Base-by-base conservation (phyloP, 2,329 filamentous ascomycete genomes). In the Capronia coronata region DNA sequence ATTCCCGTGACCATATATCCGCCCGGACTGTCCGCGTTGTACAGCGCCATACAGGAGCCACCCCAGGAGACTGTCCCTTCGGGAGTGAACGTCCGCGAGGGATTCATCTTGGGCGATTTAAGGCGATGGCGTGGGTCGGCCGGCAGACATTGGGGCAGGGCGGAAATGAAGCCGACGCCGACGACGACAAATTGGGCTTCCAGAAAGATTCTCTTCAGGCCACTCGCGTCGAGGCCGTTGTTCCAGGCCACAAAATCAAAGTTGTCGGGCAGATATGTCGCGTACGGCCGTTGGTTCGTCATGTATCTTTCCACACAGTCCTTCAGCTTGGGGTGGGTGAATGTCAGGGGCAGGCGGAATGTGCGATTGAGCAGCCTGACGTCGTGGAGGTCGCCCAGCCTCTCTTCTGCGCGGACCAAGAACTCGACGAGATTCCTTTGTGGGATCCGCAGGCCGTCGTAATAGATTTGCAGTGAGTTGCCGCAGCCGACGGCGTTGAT, bases 221-320 rank as follows among this genome's bases (percentile, higher is more conserved):
- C 43, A 9, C 32, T 14, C 6, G 22, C 16, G 3, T 57, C 62
- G 48, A 78, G 71, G 2, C 72, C 75, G 54, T 78, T 78, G 61
- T 75, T 77, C 51, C 70, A 71, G 1, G 74, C 73, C 5, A 69
- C 61, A 45, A 82, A 84, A 1, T 74, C 68, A 22, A 82, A 68
- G 50, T 82, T 83, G 53, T 78, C 76, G 0, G 80, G 80, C 0
- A 83, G 68, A 59, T 80, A 84, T 0, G 77, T 73, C 0, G 80
- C 80, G 37, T 78, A 72, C 0, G 75, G 71, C 2, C 80, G 74
- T 54, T 81, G 78, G 0, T 78, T 82, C 14, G 75, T 75, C 60
- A 75, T 75, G 63, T 84, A 84, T 2, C 80, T 72, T 25, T 76
- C 65, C 0, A 79, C 74, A 0, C 79, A 78, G 29, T 75, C 71